phyloP scores from a whole-genome alignment of 345 rosid genomes.

The Murraya paniculata region DNA sequence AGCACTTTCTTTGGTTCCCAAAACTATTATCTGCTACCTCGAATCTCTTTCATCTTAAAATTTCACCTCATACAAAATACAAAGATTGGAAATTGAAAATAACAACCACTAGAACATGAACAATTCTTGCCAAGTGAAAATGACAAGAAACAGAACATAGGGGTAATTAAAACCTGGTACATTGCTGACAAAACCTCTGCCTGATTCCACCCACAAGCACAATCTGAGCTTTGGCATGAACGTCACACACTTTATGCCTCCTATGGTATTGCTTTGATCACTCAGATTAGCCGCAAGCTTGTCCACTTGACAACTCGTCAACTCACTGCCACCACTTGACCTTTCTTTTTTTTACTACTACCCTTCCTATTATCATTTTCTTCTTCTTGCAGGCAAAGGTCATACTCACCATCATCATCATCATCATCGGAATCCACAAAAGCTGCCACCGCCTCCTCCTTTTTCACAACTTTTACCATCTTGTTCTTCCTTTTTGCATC shows the following conservation, averaged over 20 bases:
- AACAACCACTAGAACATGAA: no score
- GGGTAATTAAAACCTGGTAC: constrained; percentile 55
- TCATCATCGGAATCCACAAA: constrained; percentile 23
- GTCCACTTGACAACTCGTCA: constrained; percentile 63
- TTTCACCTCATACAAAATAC: no score
- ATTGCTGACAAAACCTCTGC: constrained; percentile 85
- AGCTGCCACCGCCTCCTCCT: constrained; percentile 16
- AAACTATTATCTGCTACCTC: constrained; percentile 1
- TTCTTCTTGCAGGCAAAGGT: constrained; percentile 10
- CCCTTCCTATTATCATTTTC: constrained; percentile 11
- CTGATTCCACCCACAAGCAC: constrained; percentile 52
- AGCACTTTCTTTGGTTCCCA: constrained; percentile 5
- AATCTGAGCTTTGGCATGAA: constrained; percentile 71
- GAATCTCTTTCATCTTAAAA: background rate
- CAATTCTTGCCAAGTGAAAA: background rate
- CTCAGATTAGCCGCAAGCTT: constrained; percentile 54
- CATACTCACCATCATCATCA: background rate
- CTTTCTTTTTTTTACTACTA: constrained; percentile 36
- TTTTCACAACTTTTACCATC: constrained; percentile 23
- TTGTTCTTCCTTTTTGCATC: constrained; percentile 29
- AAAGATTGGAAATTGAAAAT: background rate
- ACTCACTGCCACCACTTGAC: constrained; percentile 24
- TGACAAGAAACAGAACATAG: no score
- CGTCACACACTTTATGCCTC: constrained; percentile 76
- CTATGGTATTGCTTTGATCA: constrained; percentile 56